A percentile compares a stretch with the other conserved stretches of the same genome.
Evolutionary conservation across 495 filamentous ascomycete species (phyloP).

Genomic region (Cenococcum geophilum): DNA sequence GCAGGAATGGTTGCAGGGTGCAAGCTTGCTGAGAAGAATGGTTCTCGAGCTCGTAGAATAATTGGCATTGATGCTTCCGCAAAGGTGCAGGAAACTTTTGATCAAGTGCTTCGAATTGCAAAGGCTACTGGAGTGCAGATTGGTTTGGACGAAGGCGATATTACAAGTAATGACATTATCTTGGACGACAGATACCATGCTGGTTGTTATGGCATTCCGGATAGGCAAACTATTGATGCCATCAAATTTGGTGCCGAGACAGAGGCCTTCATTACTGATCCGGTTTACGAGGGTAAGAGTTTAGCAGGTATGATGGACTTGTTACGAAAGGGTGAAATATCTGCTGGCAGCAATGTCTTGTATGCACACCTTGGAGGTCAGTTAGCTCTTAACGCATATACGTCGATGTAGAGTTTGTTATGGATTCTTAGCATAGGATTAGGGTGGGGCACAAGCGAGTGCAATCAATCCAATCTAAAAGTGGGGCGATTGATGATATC

Average conservation of each 20-base stretch:
- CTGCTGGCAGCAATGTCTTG: slow-evolving; percentile 49
- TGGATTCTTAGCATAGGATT: too few species aligned
- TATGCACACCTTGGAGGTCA: slow-evolving; percentile 58
- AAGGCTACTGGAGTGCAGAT: slow-evolving; percentile 52
- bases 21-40: slow-evolving; percentile 1
- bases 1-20: slow-evolving; percentile 6
- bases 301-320: slow-evolving; percentile 60
- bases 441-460: too few species aligned
- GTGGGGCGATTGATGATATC: too few species aligned
- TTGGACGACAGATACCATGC: slow-evolving; percentile 58
- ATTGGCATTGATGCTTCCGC: slow-evolving; percentile 60
- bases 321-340: slow-evolving; percentile 52
- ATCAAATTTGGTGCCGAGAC: slow-evolving; percentile 55
- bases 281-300: slow-evolving; percentile 63
- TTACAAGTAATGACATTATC: slow-evolving; percentile 50
- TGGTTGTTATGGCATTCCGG: slow-evolving; percentile 55
- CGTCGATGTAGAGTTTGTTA: too few species aligned
- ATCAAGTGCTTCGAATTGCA: slow-evolving; percentile 56
- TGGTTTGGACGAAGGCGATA: slow-evolving; percentile 47
- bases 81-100: slow-evolving; percentile 49
- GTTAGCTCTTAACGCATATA: too few species aligned
- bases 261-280: slow-evolving; percentile 62
- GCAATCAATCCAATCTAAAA: too few species aligned
- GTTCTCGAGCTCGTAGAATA: slow-evolving; percentile 36
- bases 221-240: slow-evolving; percentile 52